Evolutionary conservation across 2,329 filamentous ascomycete species (phyloP).

Genomic region (Fusarium pininemorale): DNA sequence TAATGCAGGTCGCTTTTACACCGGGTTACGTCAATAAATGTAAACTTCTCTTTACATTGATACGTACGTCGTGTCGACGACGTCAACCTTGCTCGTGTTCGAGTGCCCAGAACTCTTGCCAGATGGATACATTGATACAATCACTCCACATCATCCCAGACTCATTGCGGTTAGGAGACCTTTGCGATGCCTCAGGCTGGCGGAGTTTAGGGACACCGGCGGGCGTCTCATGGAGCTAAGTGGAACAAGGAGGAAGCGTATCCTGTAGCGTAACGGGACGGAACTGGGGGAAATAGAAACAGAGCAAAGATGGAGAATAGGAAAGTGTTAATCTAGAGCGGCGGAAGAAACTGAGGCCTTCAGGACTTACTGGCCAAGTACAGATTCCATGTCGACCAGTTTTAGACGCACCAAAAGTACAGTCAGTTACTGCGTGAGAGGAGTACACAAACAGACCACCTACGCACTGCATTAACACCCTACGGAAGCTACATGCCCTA

Average conservation of each 20-base stretch:
- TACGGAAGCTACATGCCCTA: neutral
- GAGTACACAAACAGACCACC: neutral
- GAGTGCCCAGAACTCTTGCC: neutral
- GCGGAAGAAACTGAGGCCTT: neutral
- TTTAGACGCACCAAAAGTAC: neutral
- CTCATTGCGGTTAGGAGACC: neutral
- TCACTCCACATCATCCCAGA: neutral
- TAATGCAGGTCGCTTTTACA: neutral
- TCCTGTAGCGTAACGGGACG: neutral
- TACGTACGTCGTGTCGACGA: neutral
- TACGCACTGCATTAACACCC: neutral
- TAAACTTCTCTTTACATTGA: neutral
- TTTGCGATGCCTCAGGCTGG: neutral
- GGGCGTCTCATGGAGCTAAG: neutral
- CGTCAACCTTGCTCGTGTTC: neutral
- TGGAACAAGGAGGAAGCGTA: neutral
- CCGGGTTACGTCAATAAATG: neutral
- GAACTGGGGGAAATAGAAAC: neutral
- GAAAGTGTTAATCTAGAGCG: neutral
- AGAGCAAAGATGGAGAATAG: neutral
- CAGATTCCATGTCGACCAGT: neutral
- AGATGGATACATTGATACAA: neutral
- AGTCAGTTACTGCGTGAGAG: neutral
- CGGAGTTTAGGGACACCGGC: neutral
- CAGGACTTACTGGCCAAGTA: neutral